Evolutionary conservation across 208 protist genomes (phyloP).

Genomic region (Cochliopodium minus): DNA sequence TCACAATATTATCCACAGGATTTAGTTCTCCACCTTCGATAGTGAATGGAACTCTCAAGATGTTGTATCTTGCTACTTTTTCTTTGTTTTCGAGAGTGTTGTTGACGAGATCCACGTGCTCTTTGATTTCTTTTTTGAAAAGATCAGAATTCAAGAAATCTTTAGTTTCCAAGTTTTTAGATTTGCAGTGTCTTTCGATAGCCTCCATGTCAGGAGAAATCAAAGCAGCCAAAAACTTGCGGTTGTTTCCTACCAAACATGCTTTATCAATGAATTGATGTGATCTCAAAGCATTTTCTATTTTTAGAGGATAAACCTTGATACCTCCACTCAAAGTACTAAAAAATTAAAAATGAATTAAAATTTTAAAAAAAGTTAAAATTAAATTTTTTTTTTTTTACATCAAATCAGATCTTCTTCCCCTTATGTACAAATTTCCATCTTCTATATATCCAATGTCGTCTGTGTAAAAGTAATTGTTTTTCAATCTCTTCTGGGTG

Average conservation of each 20-base stretch:
- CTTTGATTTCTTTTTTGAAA: too few species aligned
- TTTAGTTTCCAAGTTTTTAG: too few species aligned
- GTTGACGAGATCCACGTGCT: not conserved
- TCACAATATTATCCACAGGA: conserved; percentile 11
- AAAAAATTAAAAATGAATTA: too few species aligned
- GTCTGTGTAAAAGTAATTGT: conserved; percentile 16
- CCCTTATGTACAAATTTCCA: conserved; percentile 16
- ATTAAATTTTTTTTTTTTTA: too few species aligned
- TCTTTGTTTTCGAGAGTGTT: not conserved
- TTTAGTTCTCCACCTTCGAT: conserved; percentile 16
- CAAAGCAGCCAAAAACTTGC: not conserved
- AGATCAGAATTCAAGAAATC: too few species aligned
- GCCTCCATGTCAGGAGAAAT: not conserved
- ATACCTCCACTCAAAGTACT: conserved; percentile 3
- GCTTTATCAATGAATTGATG: conserved; percentile 8
- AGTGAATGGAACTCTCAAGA: conserved; percentile 8
- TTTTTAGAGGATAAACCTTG: conserved; percentile 13
- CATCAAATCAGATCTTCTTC: conserved; percentile 17
- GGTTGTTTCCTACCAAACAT: conserved; percentile 17
- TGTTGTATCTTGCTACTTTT: conserved; percentile 16
- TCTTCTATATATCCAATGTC: conserved; percentile 17
- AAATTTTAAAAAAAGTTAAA: too few species aligned
- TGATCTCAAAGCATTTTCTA: conserved; percentile 11
- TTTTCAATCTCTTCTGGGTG: conserved; percentile 16
- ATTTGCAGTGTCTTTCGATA: not conserved